Evolutionary conservation across 2,329 filamentous ascomycete genomes (phyloP), one percentile per base, ranked within the genome.

Genomic region (Ambrosiella cleistominuta): DNA sequence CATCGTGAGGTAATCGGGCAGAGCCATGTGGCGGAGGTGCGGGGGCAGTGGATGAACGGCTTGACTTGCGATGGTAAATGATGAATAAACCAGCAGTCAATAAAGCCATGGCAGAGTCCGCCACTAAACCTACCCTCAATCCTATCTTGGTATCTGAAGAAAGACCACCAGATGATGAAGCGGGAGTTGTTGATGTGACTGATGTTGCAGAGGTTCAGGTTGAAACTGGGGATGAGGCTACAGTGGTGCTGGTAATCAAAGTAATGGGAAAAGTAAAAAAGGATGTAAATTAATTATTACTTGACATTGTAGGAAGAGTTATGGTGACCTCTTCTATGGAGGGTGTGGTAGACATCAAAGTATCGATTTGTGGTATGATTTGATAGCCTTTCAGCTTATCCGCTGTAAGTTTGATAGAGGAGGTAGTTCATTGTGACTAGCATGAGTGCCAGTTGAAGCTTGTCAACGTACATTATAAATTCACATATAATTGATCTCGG

Each of bases 61-160:
- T 35, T n/a, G n/a, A 51, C n/a, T 42, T 50, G 11, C 47, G 47
- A 12, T 47, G 37, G 15, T 57, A 57, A 1, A 57, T 35, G 3
- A 57, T 7, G 47, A 57, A 57, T 27, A 50, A 15, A 11, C 12
- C 15, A n/a, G 19, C 11, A 15, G 47, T 51, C 7, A 44, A 27
- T 13, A 57, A 12, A 15, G 37, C 56, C 7, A 57, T 15, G 7
- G 38, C 36, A 11, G 37, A 52, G 5, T 17, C 47, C 7, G 27
- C 56, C 9, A 35, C 36, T 13, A 57, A 6, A 27, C 56, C 56
- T 15, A 53, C 39, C 7, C 56, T 47, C 9, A 57, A 12, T 12
- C 56, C 47, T 9, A 57, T 57, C 37, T 57, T 57, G 17, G 56
- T 47, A 42, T 53, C 56, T 11, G 47, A 50, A n/a, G 45, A 44